Evolutionary conservation across 768 basidiomycete genomes (phyloP), one percentile per base, ranked within the genome.

Genomic region (Podaxis rugospora): DNA sequence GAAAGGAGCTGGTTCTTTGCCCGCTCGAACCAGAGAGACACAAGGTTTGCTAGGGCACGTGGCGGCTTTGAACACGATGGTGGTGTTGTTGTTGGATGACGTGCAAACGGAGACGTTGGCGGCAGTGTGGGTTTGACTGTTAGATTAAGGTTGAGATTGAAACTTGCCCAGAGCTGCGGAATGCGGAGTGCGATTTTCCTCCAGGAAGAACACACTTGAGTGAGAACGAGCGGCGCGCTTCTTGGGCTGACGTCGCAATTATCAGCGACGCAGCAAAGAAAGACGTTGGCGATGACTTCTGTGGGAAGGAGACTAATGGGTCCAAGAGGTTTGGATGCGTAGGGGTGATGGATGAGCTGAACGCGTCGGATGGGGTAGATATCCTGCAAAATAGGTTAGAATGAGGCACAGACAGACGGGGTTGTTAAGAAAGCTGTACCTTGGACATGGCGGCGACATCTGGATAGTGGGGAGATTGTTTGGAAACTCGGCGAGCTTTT

Each of bases 171-270:
- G 7, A 60, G n/a, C 44, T 60, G 51, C 14, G 59, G 59, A 16
- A 60, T 44, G 13, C 42, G 28, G 21, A 60, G 51, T 7, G 42
- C 51, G 1, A 25, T n/a, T 54, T 37, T 60, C 18, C 59, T 32
- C 59, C 59, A 60, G 21, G 59, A 60, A 25, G 59, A 53, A 36
- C 59, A 60, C n/a, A 60, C 59, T 27, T 60, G 59, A 4, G 51
- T 40, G n/a, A 60, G 25, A 4, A 60, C 40, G 5, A 54, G 51
- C n/a, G 51, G 42, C 10, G 37, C n/a, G 16, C 40, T 25, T 16
- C 25, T 50, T 4, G 46, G 3, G 21, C 28, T 36, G 2, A 13
- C n/a, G 6, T 13, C 42, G 21, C 21, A n/a, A 11, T 37, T 50
- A 10, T 51, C 49, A 16, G 18, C 36, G 13, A 54, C 51, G 25